Evolutionary conservation across 495 filamentous ascomycete species (phyloP), one percentile per base, ranked within the genome.

Genomic region (Penicillium parvum): DNA sequence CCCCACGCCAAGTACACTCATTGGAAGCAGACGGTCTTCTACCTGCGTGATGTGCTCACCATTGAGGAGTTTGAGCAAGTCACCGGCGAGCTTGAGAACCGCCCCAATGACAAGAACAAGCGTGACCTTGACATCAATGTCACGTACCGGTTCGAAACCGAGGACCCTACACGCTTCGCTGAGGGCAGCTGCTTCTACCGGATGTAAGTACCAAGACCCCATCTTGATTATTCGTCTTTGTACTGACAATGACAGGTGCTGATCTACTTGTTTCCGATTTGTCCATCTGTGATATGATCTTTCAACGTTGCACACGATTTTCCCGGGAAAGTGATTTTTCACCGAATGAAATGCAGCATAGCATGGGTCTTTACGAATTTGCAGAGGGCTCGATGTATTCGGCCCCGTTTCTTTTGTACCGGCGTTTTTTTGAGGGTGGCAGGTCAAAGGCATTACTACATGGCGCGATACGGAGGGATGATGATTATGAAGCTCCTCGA

Each of bases 21-120:
- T 75, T 94, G 88, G 88, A 94, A 94, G 69, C 88, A 94, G 70
- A 94, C 88, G 11, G 88, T 94, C 22, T 91, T 94, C 74, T 94
- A 94, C 63, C 71, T 94, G 35, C 77, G 79, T 43, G 86, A 94
- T 49, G 82, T 90, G 16, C 70, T 96, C 47, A 91, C 88, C 10
- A 83, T 95, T 5, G 82, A 92, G 58, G 74, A 83, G 52, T 81
- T 79, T 23, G 90, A 95, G 64, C 66, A 72, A 47, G 78, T 96
- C 43, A 66, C 69, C 36, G 90, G 88, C 36, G 68, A 70, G 8
- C 67, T 97, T 29, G 76, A 81, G 51, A 91, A 88, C 71, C 85
- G 81, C 60, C 92, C 94, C 17, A 98, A 95, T 57, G 79, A 84
- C 41, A 88, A 88, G 78, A 98, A 97, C 72, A 85, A 83, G 64